phyloP scores from a whole-genome alignment of 371 early-diverging fungal species.

The Thermomucor indicae-seudaticae region DNA sequence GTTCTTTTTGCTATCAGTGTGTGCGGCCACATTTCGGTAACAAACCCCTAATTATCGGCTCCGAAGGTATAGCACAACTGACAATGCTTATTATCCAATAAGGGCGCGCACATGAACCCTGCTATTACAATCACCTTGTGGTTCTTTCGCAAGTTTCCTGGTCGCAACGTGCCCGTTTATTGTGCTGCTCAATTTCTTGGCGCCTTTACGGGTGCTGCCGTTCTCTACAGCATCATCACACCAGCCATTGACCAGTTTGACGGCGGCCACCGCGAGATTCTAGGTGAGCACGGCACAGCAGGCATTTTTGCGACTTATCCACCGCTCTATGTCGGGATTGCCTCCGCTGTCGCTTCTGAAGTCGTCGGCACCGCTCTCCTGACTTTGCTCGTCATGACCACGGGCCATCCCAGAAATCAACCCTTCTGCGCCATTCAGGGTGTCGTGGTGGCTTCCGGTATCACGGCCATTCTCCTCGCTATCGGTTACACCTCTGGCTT shows the following conservation, averaged over 20 bases:
- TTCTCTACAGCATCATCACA: conserved; percentile 53
- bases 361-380: conserved; percentile 76
- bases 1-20: conserved; percentile 53
- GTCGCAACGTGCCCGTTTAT: conserved; percentile 59
- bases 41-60: conserved; percentile 3
- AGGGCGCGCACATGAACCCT: conserved; percentile 82
- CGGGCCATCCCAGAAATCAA: conserved; percentile 66
- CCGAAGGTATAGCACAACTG: no score
- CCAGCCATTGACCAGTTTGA: conserved; percentile 58
- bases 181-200: conserved; percentile 62
- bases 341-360: conserved; percentile 72
- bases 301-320: conserved; percentile 72
- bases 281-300: conserved; percentile 54
- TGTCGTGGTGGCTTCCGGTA: conserved; percentile 58
- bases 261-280: conserved; percentile 52
- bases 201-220: conserved; percentile 68
- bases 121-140: conserved; percentile 72
- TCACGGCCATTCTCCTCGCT: conserved; percentile 35
- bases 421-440: conserved; percentile 61
- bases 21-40: conserved; percentile 74
- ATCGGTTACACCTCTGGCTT: conserved; percentile 74
- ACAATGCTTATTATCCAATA: not conserved
- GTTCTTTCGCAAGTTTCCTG: conserved; percentile 64
- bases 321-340: conserved; percentile 47
- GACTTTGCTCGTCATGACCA: conserved; percentile 62